phyloP scores from a whole-genome alignment of 2,329 filamentous ascomycete species.

The Pezicula neosporulosa region DNA sequence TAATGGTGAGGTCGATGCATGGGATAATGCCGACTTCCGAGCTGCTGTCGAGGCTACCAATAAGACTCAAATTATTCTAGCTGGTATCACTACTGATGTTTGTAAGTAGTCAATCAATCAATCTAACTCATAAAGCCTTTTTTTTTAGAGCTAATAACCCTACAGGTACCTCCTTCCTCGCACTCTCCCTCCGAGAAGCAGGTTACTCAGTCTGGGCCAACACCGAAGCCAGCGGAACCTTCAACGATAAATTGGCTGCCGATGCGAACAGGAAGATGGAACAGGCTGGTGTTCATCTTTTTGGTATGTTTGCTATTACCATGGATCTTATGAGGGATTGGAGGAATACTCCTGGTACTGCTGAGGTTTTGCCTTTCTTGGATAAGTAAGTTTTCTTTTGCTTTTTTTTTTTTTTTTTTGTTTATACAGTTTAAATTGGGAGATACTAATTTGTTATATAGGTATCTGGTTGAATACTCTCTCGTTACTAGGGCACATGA shows the following conservation, averaged over 20 bases:
- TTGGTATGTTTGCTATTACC: conserved; percentile 25
- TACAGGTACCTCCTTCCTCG: conserved; percentile 65
- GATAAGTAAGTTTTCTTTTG: conserved; percentile 40
- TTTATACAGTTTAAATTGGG: background rate
- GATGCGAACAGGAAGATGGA: conserved; percentile 66
- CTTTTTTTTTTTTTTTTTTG: background rate
- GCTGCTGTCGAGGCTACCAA: conserved; percentile 61
- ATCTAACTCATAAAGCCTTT: background rate
- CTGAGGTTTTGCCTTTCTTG: conserved; percentile 59
- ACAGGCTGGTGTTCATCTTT: conserved; percentile 57
- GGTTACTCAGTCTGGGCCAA: conserved; percentile 75
- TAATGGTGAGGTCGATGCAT: conserved; percentile 71
- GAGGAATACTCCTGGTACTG: conserved; percentile 39
- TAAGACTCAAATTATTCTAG: conserved; percentile 68
- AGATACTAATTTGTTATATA: conserved; percentile 11
- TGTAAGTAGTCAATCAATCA: conserved; percentile 48
- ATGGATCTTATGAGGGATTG: conserved; percentile 15
- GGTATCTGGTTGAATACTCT: conserved; percentile 62
- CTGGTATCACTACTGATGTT: conserved; percentile 71
- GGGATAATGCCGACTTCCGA: conserved; percentile 70
- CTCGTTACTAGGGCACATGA: conserved; percentile 59
- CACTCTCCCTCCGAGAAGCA: conserved; percentile 65
- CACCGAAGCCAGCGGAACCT: conserved; percentile 67
- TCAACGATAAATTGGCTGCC: conserved; percentile 55
- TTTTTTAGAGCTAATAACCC: background rate